These are phyloP conservation scores for Mortierella sp. DNA, from an alignment of 371 early-diverging fungal genomes.

Conservation along the genomic window DNA sequence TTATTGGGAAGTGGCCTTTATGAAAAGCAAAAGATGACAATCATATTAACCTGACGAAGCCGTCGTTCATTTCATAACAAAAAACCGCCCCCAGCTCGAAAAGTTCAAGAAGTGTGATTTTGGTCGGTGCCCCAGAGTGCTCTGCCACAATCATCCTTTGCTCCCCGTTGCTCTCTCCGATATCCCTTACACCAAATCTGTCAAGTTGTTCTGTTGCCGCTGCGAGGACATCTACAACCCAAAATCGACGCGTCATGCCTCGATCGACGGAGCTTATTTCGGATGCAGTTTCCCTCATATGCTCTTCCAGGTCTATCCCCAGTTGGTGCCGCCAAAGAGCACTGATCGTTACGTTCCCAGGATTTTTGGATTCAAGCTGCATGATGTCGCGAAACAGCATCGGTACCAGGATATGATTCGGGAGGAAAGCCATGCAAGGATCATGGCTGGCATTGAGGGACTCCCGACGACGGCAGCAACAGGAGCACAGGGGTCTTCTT, in stretches of 20 bases:
- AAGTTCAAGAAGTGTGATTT: constrained; percentile 91
- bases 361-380: constrained; percentile 97
- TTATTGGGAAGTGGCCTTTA: too few species aligned
- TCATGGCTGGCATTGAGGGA: constrained; percentile 55
- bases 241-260: constrained; percentile 79
- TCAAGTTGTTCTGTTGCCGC: constrained; percentile 93
- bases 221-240: constrained; percentile 98
- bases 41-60: neutral
- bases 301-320: constrained; percentile 92
- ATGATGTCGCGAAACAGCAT: constrained; percentile 86
- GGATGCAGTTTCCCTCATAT: constrained; percentile 98
- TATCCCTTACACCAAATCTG: constrained; percentile 79
- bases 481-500: constrained; percentile 22
- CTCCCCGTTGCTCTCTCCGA: constrained; percentile 95
- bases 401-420: constrained; percentile 88
- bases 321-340: constrained; percentile 77
- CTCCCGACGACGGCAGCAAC: constrained; percentile 49
- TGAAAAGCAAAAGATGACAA: too few species aligned
- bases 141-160: constrained; percentile 86
- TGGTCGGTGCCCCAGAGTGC: constrained; percentile 95
- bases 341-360: constrained; percentile 89
- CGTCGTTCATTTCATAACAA: neutral
- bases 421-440: constrained; percentile 67
- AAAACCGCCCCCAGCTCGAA: constrained; percentile 65
- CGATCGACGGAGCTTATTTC: constrained; percentile 98